A percentile compares a stretch with the other conserved stretches of the same genome.
Evolutionary conservation across 2,329 filamentous ascomycete genomes (phyloP).

Genomic region (Bipolaris gigantea): DNA sequence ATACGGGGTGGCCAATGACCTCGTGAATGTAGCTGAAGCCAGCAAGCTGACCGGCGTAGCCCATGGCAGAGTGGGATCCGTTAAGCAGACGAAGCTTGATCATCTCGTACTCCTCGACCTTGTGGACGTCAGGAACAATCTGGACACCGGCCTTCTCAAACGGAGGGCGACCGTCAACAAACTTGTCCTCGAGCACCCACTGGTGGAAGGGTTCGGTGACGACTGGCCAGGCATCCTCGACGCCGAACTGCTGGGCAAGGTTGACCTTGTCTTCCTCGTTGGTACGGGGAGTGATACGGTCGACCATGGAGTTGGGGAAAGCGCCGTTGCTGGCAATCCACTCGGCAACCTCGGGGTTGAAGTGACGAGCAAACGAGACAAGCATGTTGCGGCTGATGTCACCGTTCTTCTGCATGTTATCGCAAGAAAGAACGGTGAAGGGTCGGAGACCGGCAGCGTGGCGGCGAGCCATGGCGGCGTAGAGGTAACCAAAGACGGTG

Average conservation of each 20-base stretch:
- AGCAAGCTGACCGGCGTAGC: conserved; percentile 29
- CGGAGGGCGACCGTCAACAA: conserved; percentile 30
- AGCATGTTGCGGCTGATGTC: conserved; percentile 34
- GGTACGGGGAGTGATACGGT: conserved; percentile 35
- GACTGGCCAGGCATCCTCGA: conserved; percentile 33
- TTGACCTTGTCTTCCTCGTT: conserved; percentile 25
- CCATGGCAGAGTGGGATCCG: conserved; percentile 33
- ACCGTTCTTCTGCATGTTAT: conserved; percentile 39
- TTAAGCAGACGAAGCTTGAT: conserved; percentile 36
- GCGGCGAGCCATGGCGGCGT: conserved; percentile 28
- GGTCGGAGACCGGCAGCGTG: conserved; percentile 31
- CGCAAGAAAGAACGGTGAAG: conserved; percentile 36
- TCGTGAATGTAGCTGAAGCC: conserved; percentile 36
- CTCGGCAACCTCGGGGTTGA: conserved; percentile 27
- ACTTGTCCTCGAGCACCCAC: conserved; percentile 37
- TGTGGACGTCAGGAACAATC: conserved; percentile 29
- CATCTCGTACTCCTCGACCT: conserved; percentile 35
- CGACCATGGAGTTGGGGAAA: conserved; percentile 38
- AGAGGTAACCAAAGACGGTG: conserved; percentile 34
- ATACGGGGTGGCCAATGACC: conserved; percentile 28
- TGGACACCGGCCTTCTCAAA: conserved; percentile 38
- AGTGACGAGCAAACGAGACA: conserved; percentile 26
- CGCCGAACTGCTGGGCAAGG: conserved; percentile 28
- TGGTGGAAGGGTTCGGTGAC: conserved; percentile 36
- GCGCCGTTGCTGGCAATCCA: conserved; percentile 34